Percentiles rank a stretch among this genome's conserved stretches.
phyloP scores from a whole-genome alignment of 352 stramenopile species.

The Phytophthora meadii region DNA sequence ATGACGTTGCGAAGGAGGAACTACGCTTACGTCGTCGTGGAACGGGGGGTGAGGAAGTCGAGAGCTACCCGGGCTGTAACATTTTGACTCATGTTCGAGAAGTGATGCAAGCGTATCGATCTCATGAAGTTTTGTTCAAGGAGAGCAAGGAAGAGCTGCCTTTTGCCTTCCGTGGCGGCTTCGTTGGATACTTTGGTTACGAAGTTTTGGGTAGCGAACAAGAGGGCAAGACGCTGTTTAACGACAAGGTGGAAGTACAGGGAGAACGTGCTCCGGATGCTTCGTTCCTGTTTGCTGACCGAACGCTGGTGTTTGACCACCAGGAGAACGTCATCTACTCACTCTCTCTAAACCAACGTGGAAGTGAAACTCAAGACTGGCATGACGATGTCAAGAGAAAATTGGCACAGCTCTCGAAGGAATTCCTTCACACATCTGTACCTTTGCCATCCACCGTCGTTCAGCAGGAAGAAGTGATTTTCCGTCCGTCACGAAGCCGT shows the following conservation, averaged over 20 bases:
- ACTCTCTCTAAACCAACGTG: slow-evolving; percentile 54
- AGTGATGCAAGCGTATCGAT: slow-evolving; percentile 41
- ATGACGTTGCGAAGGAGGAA: slow-evolving; percentile 58
- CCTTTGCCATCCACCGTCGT: not conserved
- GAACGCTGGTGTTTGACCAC: slow-evolving; percentile 92
- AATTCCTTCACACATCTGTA: slow-evolving; percentile 16
- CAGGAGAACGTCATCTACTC: slow-evolving; percentile 76
- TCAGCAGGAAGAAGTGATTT: slow-evolving; percentile 48
- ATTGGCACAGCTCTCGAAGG: slow-evolving; percentile 23
- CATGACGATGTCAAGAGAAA: slow-evolving; percentile 25
- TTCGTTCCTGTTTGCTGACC: slow-evolving; percentile 92
- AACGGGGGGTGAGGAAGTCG: slow-evolving; percentile 24
- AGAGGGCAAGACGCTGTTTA: slow-evolving; percentile 28
- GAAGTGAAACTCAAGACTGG: slow-evolving; percentile 19
- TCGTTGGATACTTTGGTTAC: slow-evolving; percentile 91
- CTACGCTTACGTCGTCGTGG: slow-evolving; percentile 44
- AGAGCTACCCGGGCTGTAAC: slow-evolving; percentile 26
- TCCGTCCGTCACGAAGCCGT: slow-evolving; percentile 65
- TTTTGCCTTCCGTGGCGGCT: slow-evolving; percentile 86
- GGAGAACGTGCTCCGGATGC: slow-evolving; percentile 74
- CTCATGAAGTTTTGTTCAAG: slow-evolving; percentile 41
- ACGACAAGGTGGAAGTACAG: slow-evolving; percentile 18
- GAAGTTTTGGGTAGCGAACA: slow-evolving; percentile 67
- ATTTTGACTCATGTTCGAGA: slow-evolving; percentile 55
- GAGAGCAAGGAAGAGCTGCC: slow-evolving; percentile 38